Evolutionary conservation across 108 stramenopile species (phyloP).

Genomic region (Schizochytrium sp.): DNA sequence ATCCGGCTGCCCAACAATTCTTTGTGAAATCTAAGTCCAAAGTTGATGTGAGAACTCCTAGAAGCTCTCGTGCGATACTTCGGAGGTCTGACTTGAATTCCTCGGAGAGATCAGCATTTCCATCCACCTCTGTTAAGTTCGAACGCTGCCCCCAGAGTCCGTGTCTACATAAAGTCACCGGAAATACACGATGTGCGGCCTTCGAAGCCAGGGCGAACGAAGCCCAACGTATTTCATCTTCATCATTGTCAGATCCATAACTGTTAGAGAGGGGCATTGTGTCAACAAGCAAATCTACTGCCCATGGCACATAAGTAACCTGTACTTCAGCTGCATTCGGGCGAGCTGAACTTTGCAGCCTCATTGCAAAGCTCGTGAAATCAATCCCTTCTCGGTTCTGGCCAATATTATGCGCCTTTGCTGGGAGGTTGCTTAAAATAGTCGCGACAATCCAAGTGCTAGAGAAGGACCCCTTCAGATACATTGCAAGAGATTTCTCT

Average conservation of each 20-base stretch:
- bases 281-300: neutral
- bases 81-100: neutral
- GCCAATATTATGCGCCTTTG: neutral
- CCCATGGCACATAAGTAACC: neutral
- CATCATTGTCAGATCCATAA: neutral
- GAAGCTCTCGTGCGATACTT: neutral
- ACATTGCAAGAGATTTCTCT: neutral
- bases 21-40: neutral
- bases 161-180: neutral
- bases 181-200: neutral
- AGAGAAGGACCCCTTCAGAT: neutral
- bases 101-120: neutral
- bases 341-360: neutral
- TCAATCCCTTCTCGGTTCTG: neutral
- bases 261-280: neutral
- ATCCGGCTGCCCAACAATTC: conserved; percentile 19
- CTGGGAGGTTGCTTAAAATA: neutral
- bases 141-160: neutral
- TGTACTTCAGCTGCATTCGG: neutral
- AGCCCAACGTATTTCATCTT: neutral
- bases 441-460: neutral
- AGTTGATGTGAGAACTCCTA: neutral
- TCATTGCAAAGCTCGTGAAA: neutral
- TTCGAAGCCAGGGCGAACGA: neutral
- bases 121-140: neutral